These are phyloP conservation scores for Barnettozyma salicaria DNA, from an alignment of 805 yeast genomes.

Conservation along the genomic window DNA sequence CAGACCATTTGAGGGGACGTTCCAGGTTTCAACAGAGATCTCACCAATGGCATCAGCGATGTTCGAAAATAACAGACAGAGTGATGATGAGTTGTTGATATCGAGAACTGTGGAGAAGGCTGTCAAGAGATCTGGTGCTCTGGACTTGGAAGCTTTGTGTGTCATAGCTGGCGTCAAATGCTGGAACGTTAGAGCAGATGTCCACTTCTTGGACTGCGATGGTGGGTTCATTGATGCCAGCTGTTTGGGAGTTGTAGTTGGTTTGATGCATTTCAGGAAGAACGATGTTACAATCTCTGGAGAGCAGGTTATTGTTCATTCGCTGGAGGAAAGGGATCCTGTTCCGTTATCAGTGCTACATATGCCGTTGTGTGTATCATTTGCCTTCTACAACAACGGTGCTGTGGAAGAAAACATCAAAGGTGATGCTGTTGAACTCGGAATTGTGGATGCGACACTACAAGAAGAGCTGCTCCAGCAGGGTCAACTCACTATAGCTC, in stretches of 20 bases:
- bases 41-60: conserved; percentile 85
- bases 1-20: conserved; percentile 89
- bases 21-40: conserved; percentile 77
- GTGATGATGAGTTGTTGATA: conserved; percentile 78
- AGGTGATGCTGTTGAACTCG: conserved; percentile 57
- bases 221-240: conserved; percentile 91
- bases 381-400: conserved; percentile 72
- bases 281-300: conserved; percentile 77
- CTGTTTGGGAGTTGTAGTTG: conserved; percentile 86
- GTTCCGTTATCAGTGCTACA: conserved; percentile 81
- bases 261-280: conserved; percentile 71
- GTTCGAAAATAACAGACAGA: conserved; percentile 63
- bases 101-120: conserved; percentile 87
- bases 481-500: conserved; percentile 77
- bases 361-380: conserved; percentile 84
- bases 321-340: conserved; percentile 75
- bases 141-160: conserved; percentile 87
- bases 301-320: conserved; percentile 60
- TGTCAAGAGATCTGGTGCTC: conserved; percentile 80
- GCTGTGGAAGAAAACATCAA: conserved; percentile 64
- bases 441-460: conserved; percentile 67
- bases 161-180: conserved; percentile 86
- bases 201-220: conserved; percentile 83
- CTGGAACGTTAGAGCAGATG: conserved; percentile 88
- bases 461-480: conserved; percentile 73